Evolutionary conservation across 1,139 yeast genomes (phyloP).

Genomic region (Tardiomyces blankii): DNA sequence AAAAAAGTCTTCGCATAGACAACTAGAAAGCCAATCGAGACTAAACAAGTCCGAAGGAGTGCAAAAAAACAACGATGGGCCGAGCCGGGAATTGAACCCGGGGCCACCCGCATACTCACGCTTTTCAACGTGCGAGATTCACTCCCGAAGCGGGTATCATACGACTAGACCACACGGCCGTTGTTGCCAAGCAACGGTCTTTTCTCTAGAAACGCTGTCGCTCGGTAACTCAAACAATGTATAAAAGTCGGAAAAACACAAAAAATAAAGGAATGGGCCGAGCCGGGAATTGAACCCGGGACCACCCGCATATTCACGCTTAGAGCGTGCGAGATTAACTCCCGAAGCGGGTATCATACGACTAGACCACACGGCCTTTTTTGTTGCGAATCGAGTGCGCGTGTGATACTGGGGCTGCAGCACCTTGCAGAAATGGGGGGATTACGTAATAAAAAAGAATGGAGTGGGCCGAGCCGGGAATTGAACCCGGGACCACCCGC

Average conservation of each 20-base stretch:
- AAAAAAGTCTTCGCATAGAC: too few relatives aligned
- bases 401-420: too few relatives aligned
- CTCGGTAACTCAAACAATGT: not conserved
- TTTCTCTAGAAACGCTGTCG: not conserved
- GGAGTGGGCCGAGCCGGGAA: constrained; percentile 9
- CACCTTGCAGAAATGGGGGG: too few relatives aligned
- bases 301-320: constrained; percentile 26
- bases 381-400: not conserved
- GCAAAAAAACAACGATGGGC: constrained; percentile 20
- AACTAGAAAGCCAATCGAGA: too few relatives aligned
- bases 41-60: not conserved
- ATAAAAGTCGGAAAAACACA: not conserved
- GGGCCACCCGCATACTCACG: constrained; percentile 29
- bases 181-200: constrained; percentile 1
- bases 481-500: constrained; percentile 32
- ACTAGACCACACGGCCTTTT: not conserved
- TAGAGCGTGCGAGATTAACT: not conserved
- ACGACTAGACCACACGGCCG: constrained; percentile 30
- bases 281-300: constrained; percentile 20
- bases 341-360: constrained; percentile 11
- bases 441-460: constrained; percentile 3
- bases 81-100: constrained; percentile 36
- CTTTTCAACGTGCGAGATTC: not conserved
- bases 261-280: constrained; percentile 12
- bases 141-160: constrained; percentile 28